Base-by-base conservation (phyloP, 352 stramenopile genomes). In the Paralagenidium karlingii region DNA sequence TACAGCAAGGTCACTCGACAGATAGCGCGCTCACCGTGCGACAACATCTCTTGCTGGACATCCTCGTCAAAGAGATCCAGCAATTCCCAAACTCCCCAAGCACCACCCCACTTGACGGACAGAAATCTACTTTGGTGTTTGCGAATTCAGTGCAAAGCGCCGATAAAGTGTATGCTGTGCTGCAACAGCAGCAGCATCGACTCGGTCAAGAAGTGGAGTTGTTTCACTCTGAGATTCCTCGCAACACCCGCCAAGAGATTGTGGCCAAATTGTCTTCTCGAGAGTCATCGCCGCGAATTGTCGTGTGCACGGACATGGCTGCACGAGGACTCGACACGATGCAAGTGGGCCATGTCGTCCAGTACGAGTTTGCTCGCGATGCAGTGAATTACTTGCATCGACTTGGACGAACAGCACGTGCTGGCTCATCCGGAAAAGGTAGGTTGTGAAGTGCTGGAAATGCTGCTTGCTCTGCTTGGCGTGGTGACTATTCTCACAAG, bases 321-420 rank as follows among this genome's bases (percentile, higher is more conserved):
- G 73, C 76, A 12, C 57, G 71, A 18, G 76, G 76, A 0, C 56
- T 89, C 2, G 76, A 89, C 36, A 85, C 73, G 5, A 81, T 60
- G 12, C 63, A 68, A 45, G 53, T 62, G 31, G 34, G 51, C 3
- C 71, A 89, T 39, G 76, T 89, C 27, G 54, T 89, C 0, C 76
- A 89, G 51, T 83, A 78, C 43, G 76, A 89, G 44, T 89, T 85
- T 40, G 76, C 76, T 8, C 70, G 53, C 40, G 70, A 89, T 43
- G 65, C 84, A n/a, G 70, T 89, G 43, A 83, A 67, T 42, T 79
- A 84, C 33, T 56, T 89, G 31, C 76, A 89, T 43, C 71, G 76
- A 46, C 82, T 84, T 33, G 76, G 76, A 2, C 71, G 71, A 30
- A 89, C 76, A 3, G 76, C 60, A 10, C 71, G 71, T 13, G 69